These are phyloP conservation scores for Paraphoma sp. DNA, from an alignment of 2,329 filamentous ascomycete genomes.

Conservation along the genomic window DNA sequence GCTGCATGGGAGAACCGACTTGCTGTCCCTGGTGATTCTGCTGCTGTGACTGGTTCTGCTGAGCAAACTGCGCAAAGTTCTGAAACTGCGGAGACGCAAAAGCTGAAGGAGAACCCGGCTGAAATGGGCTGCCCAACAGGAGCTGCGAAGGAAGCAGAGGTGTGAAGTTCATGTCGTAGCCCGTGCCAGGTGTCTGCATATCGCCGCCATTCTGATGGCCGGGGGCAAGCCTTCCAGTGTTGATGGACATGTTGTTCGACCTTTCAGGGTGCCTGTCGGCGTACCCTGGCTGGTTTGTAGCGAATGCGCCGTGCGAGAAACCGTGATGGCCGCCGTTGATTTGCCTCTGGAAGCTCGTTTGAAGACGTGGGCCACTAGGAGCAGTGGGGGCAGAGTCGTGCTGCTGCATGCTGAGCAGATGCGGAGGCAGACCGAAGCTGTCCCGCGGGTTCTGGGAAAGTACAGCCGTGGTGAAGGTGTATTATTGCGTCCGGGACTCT, in stretches of 20 bases:
- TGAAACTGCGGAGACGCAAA: constrained; percentile 94
- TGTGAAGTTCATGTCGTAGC: constrained; percentile 98
- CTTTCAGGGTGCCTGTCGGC: constrained; percentile 85
- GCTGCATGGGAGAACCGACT: constrained; percentile 73
- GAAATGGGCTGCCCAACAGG: constrained; percentile 93
- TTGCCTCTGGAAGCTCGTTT: constrained; percentile 78
- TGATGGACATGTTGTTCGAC: constrained; percentile 88
- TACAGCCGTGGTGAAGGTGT: constrained; percentile 78
- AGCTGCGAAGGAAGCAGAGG: constrained; percentile 93
- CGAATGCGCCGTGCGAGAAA: constrained; percentile 92
- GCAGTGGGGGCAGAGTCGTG: constrained; percentile 70
- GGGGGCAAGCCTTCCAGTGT: constrained; percentile 73
- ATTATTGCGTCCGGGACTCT: constrained; percentile 63
- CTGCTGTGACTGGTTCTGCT: constrained; percentile 63
- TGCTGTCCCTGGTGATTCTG: constrained; percentile 67
- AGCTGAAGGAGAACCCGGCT: constrained; percentile 87
- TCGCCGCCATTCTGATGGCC: constrained; percentile 69
- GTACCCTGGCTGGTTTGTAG: constrained; percentile 82
- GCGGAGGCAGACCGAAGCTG: constrained; percentile 81
- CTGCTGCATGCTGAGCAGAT: constrained; percentile 91
- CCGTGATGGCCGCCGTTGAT: constrained; percentile 73
- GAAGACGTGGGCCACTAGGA: constrained; percentile 61
- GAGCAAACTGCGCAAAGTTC: constrained; percentile 73
- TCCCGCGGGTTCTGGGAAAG: constrained; percentile 80
- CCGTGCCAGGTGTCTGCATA: constrained; percentile 85